phyloP scores from a whole-genome alignment of 169 alveolate species.

The Plasmodium chabaudi region DNA sequence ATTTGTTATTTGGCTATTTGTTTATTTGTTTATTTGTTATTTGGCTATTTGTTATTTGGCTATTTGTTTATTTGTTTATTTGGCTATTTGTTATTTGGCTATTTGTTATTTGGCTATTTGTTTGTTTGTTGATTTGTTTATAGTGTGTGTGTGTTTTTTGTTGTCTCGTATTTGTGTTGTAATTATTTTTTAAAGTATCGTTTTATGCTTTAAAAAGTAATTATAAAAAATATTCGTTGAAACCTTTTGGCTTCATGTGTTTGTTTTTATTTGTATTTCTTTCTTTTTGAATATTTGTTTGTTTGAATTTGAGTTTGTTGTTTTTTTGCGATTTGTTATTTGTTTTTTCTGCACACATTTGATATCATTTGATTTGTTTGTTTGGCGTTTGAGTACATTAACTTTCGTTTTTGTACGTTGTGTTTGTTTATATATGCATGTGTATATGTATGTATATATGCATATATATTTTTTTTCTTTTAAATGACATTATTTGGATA shows the following conservation, averaged over 20 bases:
- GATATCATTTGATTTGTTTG: background rate
- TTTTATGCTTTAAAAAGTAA: no score
- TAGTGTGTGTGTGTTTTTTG: no score
- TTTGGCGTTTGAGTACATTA: conserved; percentile 5
- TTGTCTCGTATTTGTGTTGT: no score
- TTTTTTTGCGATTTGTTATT: background rate
- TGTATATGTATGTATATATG: background rate
- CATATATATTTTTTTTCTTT: background rate
- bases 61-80: background rate
- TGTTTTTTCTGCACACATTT: background rate
- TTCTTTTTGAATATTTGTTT: background rate
- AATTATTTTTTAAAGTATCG: no score
- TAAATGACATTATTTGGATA: background rate
- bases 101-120: background rate
- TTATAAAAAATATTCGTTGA: no score
- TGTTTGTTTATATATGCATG: background rate
- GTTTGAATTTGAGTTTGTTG: conserved; percentile 1
- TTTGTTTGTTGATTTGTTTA: background rate
- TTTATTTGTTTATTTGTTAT: background rate
- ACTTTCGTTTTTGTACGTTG: conserved; percentile 5
- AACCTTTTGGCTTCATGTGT: background rate
- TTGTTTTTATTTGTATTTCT: background rate
- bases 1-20: background rate
- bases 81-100: background rate
- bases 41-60: background rate